These are phyloP conservation scores for Basipetospora chlamydospora DNA, from an alignment of 2,329 filamentous ascomycete species.

Conservation along the genomic window DNA sequence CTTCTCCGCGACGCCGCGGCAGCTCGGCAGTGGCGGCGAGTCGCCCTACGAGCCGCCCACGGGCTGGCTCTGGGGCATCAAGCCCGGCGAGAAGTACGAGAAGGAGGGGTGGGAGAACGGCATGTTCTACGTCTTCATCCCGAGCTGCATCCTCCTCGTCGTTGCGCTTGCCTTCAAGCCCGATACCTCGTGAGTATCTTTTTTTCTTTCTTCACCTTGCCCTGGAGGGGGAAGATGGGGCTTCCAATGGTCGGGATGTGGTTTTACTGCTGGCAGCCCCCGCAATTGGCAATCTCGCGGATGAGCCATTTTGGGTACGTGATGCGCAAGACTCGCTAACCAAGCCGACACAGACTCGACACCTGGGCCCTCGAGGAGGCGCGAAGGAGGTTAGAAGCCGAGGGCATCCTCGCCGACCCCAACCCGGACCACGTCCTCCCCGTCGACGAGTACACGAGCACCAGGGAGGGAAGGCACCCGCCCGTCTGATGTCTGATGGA, in stretches of 20 bases:
- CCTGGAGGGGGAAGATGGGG: too few relatives aligned
- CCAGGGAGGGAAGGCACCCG: constrained; percentile 5
- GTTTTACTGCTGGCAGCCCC: background rate
- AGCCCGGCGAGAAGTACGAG: constrained; percentile 89
- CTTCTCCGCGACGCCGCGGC: constrained; percentile 2
- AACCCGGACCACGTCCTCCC: constrained; percentile 35
- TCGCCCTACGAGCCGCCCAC: constrained; percentile 77
- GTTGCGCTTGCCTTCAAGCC: constrained; percentile 93
- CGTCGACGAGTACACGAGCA: constrained; percentile 7
- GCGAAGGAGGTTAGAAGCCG: constrained; percentile 81
- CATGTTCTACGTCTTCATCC: constrained; percentile 74
- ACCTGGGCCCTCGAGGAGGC: constrained; percentile 98
- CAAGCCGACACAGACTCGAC: constrained; percentile 58
- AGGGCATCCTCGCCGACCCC: constrained; percentile 82
- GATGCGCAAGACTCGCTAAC: background rate
- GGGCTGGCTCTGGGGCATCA: constrained; percentile 88
- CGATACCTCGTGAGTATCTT: constrained; percentile 77
- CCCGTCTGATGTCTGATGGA: constrained; percentile 5
- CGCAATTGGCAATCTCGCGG: background rate
- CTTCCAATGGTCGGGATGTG: background rate
- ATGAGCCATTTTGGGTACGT: constrained; percentile 13
- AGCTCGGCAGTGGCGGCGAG: constrained; percentile 32
- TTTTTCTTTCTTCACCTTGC: too few relatives aligned
- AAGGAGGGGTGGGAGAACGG: constrained; percentile 92
- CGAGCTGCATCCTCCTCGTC: constrained; percentile 55